Evolutionary conservation across 495 filamentous ascomycete species (phyloP).

Genomic region (Pyrenula massariospora): DNA sequence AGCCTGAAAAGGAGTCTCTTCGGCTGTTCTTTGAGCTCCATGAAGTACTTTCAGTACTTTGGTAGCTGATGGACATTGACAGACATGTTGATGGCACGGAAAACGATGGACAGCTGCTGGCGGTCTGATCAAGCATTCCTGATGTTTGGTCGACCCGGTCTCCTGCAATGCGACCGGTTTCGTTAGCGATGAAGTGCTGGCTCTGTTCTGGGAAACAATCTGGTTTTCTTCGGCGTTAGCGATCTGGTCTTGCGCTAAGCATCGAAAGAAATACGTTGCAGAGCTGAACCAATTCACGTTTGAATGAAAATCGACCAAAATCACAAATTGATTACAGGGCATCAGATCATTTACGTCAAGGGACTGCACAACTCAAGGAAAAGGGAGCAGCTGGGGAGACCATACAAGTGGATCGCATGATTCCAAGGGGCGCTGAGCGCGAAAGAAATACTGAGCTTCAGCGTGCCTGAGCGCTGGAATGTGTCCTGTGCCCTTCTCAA

Average conservation of each 20-base stretch:
- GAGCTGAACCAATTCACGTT: too few relatives aligned
- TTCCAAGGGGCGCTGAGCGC: neutral
- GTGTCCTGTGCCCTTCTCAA: neutral
- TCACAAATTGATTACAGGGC: too few relatives aligned
- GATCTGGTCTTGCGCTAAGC: too few relatives aligned
- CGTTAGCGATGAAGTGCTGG: neutral
- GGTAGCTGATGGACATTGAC: neutral
- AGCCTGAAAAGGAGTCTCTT: neutral
- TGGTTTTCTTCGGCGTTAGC: neutral
- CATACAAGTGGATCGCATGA: neutral
- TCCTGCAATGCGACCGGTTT: neutral
- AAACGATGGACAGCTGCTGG: neutral
- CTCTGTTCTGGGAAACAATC: neutral
- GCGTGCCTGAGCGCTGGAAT: neutral
- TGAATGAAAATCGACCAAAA: too few relatives aligned
- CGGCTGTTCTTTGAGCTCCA: neutral
- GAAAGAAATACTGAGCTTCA: neutral
- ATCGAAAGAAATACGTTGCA: too few relatives aligned
- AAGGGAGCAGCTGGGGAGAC: too few relatives aligned
- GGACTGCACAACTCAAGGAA: too few relatives aligned
- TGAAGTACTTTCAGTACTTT: neutral
- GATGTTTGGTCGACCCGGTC: neutral
- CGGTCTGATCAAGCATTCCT: neutral
- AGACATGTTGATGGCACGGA: neutral
- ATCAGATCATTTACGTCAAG: too few relatives aligned